These are phyloP conservation scores for Catharanthus roseus DNA, from an alignment of 257 asterid genomes.

Conservation along the genomic window DNA sequence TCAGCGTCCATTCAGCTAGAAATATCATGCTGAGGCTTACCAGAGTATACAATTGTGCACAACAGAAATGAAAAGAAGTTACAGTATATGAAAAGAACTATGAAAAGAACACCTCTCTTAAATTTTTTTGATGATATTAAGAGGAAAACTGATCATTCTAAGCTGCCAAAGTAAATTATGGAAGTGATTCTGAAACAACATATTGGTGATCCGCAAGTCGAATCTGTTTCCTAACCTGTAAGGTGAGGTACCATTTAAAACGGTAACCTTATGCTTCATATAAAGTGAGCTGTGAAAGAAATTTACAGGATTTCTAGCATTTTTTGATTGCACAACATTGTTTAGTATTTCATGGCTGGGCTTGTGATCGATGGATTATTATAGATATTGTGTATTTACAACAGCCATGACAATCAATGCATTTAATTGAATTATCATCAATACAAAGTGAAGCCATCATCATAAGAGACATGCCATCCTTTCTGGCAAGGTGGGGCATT, in stretches of 20 bases:
- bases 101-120: not conserved
- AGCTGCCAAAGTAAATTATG: not conserved
- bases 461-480: constrained; percentile 55
- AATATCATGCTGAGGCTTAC: not conserved
- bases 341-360: not conserved
- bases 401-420: not conserved
- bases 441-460: constrained; percentile 50
- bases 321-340: not conserved
- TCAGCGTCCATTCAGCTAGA: not conserved
- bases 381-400: too few species aligned
- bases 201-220: not conserved
- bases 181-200: not conserved
- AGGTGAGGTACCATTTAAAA: not conserved
- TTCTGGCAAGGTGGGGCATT: constrained; percentile 49
- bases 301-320: not conserved
- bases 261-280: not conserved
- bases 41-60: not conserved
- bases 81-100: not conserved
- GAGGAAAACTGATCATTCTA: not conserved
- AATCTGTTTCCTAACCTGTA: not conserved
- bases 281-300: not conserved
- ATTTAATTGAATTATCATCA: constrained; percentile 3
- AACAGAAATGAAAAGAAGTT: not conserved
- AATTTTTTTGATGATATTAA: not conserved
- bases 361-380: not conserved